These are phyloP conservation scores for Didymosphaeria variabile DNA, from an alignment of 2,329 filamentous ascomycete genomes.

Conservation along the genomic window DNA sequence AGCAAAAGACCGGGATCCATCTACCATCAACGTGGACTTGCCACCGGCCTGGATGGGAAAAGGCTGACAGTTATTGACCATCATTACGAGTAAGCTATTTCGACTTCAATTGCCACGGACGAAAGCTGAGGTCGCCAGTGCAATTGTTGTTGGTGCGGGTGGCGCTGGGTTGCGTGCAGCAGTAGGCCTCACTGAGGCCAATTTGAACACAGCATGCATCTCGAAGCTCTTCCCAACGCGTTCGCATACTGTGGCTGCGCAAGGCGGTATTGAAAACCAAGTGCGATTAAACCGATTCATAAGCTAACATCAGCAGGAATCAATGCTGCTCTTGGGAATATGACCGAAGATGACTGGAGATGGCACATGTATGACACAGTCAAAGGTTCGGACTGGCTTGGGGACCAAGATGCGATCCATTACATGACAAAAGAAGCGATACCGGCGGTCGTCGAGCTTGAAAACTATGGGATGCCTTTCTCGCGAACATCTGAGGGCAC, in stretches of 20 bases:
- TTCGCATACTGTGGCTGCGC: conserved; percentile 72
- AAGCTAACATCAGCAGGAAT: conserved; percentile 41
- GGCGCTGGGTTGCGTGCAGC: conserved; percentile 71
- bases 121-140: conserved; percentile 32
- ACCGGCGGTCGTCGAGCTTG: conserved; percentile 63
- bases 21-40: conserved; percentile 23
- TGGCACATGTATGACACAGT: conserved; percentile 70
- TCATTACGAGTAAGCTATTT: conserved; percentile 42
- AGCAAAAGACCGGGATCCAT: not conserved
- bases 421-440: conserved; percentile 67
- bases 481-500: conserved; percentile 57
- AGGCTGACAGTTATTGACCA: conserved; percentile 44
- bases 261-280: conserved; percentile 58
- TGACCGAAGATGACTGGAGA: conserved; percentile 65
- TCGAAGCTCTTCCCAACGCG: conserved; percentile 71
- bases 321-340: conserved; percentile 33
- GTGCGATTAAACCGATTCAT: conserved; percentile 63
- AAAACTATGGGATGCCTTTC: conserved; percentile 65
- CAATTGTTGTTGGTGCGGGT: conserved; percentile 62
- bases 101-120: not conserved
- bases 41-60: conserved; percentile 28
- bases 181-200: conserved; percentile 70
- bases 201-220: conserved; percentile 71
- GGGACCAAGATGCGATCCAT: conserved; percentile 68
- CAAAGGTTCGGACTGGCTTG: conserved; percentile 67